Base-by-base conservation (phyloP, 345 rosid species). In the Anastatica hierochuntica region DNA sequence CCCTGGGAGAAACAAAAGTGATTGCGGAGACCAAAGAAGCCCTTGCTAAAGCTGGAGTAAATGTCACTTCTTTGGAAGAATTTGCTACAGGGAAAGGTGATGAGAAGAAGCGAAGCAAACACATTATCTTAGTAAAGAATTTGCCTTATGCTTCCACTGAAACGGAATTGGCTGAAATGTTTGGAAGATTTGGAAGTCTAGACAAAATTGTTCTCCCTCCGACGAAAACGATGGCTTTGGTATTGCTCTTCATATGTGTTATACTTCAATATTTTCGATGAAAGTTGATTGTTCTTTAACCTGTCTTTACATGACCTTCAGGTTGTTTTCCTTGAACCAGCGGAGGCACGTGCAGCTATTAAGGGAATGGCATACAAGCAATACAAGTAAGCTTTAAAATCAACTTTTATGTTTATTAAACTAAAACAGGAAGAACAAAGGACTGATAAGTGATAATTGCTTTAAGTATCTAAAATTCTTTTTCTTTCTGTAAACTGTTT, bases 1-100 rank as follows among this genome's bases (percentile, higher is more conserved):
- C 98, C 67, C 72, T 92, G 76, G 98, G 83, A 47, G 96, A 92
- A 78, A 83, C 96, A 42, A 95, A 88, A 79, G 96, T 88, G 61
- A 76, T 92, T 56, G 87, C 84, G 7, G 88, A 92, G 68, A 92
- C 98, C 10, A 92, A 90, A 76, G 83, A 74, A 21, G 78, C 95
- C 60, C 79, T 92, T 63, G 18, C 76, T 5, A 79, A 74, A 70
- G 85, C 94, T 61, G 98, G 98, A 50, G 77, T 88, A 15, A 92
- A 88, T 71, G 77, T 84, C 19, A 29, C 72, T 10, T 67, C 79
- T 38, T 68, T 92, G 64, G 96, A 84, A 73, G 88, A 79, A 55
- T 68, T 76, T 73, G 85, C 81, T 65, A 23, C 79, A 43, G 75
- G 84, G 29, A 77, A 76, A 59, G 68, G 73, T 14, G 83, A 72